phyloP scores from a whole-genome alignment of 2,329 filamentous ascomycete genomes.

The Colletotrichum limetticola region DNA sequence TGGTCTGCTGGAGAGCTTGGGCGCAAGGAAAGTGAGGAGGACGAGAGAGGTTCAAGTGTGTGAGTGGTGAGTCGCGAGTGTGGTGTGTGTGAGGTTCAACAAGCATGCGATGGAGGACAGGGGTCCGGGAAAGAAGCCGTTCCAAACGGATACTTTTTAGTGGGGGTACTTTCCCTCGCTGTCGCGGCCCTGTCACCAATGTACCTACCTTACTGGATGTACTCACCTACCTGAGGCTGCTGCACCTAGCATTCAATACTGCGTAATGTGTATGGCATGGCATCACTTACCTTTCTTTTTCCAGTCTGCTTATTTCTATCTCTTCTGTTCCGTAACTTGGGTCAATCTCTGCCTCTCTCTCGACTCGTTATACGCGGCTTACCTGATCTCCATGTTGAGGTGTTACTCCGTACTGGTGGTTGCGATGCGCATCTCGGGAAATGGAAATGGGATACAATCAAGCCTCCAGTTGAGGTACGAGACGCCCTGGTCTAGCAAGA shows the following conservation, averaged over 20 bases:
- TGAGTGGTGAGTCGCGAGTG: not conserved
- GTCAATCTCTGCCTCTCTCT: not conserved
- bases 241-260: not conserved
- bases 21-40: not conserved
- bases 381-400: not conserved
- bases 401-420: not conserved
- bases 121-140: conserved; percentile 17
- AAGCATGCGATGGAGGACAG: conserved; percentile 4
- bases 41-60: not conserved
- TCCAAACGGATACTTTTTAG: conserved; percentile 16
- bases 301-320: not conserved
- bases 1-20: conserved; percentile 7
- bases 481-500: not conserved
- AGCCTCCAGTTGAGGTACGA: not conserved
- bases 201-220: not conserved
- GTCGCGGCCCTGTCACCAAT: conserved; percentile 7
- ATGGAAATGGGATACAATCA: not conserved
- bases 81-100: conserved; percentile 17
- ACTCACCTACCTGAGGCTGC: too few relatives aligned
- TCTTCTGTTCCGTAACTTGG: not conserved
- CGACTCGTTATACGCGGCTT: too few relatives aligned
- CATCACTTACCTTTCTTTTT: not conserved
- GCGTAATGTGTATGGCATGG: not conserved
- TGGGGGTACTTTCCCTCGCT: conserved; percentile 12
- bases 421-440: not conserved